Percentiles rank a stretch among this genome's conserved stretches.
These are phyloP conservation scores for Diaporthe sp. DNA, from an alignment of 2,329 filamentous ascomycete species.

Conservation along the genomic window DNA sequence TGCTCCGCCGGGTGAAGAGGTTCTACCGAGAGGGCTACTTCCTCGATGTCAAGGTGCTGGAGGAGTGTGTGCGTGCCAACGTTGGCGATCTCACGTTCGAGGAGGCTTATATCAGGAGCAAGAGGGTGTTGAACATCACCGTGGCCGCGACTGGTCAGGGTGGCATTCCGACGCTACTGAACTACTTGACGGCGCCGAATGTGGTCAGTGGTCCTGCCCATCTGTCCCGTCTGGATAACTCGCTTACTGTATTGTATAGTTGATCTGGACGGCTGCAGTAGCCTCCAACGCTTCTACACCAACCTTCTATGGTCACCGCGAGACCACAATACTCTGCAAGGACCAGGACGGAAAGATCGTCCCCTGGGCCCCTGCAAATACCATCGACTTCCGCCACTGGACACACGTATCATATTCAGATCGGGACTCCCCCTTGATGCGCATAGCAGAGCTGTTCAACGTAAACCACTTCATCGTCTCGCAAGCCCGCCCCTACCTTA, in stretches of 20 bases:
- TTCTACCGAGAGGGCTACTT: constrained; percentile 86
- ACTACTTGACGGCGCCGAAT: constrained; percentile 93
- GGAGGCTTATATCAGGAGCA: constrained; percentile 89
- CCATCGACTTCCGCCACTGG: constrained; percentile 76
- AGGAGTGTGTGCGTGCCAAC: constrained; percentile 86
- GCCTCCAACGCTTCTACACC: constrained; percentile 79
- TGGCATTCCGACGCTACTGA: constrained; percentile 86
- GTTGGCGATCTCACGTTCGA: constrained; percentile 93
- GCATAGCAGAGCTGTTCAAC: constrained; percentile 88
- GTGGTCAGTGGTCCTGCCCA: constrained; percentile 72
- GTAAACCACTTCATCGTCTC: constrained; percentile 96
- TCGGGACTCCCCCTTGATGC: constrained; percentile 74
- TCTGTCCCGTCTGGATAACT: fast-evolving
- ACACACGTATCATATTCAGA: constrained; percentile 75
- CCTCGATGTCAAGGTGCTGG: constrained; percentile 84
- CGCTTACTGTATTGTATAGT: constrained; percentile 55
- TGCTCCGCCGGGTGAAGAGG: constrained; percentile 75
- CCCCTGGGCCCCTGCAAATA: constrained; percentile 78
- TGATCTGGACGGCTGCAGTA: constrained; percentile 85
- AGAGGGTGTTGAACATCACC: constrained; percentile 91
- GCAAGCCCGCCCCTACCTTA: constrained; percentile 90
- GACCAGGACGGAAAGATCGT: constrained; percentile 79
- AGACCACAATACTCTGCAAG: constrained; percentile 80
- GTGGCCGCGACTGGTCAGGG: constrained; percentile 81
- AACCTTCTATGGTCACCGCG: constrained; percentile 75